Percentiles rank a stretch among this genome's conserved stretches.
phyloP scores from a whole-genome alignment of 306 rosid genomes.

The Lotus japonicus region DNA sequence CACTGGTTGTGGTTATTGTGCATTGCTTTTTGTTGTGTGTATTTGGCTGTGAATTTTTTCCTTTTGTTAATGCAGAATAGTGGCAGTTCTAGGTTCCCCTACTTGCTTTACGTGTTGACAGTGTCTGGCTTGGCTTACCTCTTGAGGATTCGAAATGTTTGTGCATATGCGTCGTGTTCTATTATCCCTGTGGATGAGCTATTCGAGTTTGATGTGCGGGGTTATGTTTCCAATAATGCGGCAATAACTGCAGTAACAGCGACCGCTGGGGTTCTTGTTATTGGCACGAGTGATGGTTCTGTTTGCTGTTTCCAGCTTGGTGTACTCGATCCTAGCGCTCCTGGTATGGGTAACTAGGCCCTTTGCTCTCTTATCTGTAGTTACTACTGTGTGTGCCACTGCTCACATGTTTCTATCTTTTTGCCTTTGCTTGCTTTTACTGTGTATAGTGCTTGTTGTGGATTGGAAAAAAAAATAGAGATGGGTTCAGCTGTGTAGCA shows the following conservation, averaged over 20 bases:
- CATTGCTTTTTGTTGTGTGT: background rate
- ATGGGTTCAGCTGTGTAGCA: slow-evolving; percentile 11
- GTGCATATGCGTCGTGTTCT: slow-evolving; percentile 42
- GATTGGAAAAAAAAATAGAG: background rate
- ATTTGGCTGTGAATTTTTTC: background rate
- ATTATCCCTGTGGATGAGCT: slow-evolving; percentile 44
- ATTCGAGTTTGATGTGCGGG: slow-evolving; percentile 40
- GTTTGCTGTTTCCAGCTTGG: slow-evolving; percentile 72
- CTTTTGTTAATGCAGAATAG: slow-evolving; percentile 41
- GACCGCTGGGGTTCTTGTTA: slow-evolving; percentile 49
- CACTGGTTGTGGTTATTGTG: background rate
- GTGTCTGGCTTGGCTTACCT: slow-evolving; percentile 64
- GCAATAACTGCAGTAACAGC: slow-evolving; percentile 55
- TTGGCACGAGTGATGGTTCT: slow-evolving; percentile 73
- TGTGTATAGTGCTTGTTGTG: background rate
- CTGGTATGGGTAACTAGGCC: slow-evolving; percentile 44
- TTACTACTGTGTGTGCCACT: background rate
- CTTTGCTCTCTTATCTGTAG: background rate
- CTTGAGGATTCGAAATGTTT: slow-evolving; percentile 49
- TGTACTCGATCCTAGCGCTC: slow-evolving; percentile 45
- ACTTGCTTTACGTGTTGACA: slow-evolving; percentile 63
- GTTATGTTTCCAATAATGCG: slow-evolving; percentile 26
- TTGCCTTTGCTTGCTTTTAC: background rate
- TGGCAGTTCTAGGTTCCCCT: slow-evolving; percentile 41
- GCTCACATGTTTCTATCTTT: background rate